A percentile compares a stretch with the other conserved stretches of the same genome.
Conservation (phyloP, 2,329 filamentous ascomycete species). For the Pyrenochaeta sp. region DNA sequence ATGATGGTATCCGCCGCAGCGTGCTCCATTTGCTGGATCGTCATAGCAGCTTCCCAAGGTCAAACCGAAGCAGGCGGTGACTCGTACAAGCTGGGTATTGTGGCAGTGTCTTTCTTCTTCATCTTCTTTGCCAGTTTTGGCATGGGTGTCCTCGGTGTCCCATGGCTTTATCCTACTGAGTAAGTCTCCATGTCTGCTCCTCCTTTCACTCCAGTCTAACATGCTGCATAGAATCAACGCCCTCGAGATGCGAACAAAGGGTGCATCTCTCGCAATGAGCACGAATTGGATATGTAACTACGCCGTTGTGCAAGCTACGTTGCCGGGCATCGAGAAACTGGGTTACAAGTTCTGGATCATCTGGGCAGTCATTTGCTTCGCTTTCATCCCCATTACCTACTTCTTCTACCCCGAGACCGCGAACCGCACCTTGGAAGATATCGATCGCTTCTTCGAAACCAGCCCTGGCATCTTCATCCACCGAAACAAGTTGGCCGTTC, state of each 20-base stretch:
- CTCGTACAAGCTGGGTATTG: constrained; percentile 55
- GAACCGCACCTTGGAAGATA: constrained; percentile 56
- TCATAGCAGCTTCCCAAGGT: constrained; percentile 56
- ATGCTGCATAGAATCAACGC: constrained; percentile 35
- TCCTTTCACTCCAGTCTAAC: constrained; percentile 1
- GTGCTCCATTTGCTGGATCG: constrained; percentile 58
- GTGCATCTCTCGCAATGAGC: constrained; percentile 41
- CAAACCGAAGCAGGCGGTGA: constrained; percentile 52
- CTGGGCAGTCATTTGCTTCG: constrained; percentile 62
- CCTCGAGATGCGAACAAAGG: constrained; percentile 46
- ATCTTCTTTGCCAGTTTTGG: constrained; percentile 46
- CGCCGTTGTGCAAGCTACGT: constrained; percentile 41
- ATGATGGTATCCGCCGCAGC: constrained; percentile 59
- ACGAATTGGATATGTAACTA: constrained; percentile 47
- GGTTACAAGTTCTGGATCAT: constrained; percentile 63
- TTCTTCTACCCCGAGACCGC: constrained; percentile 63
- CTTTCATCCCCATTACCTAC: constrained; percentile 61
- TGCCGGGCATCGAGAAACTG: constrained; percentile 51
- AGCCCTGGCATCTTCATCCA: constrained; percentile 54
- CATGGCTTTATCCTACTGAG: constrained; percentile 46
- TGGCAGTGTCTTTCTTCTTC: constrained; percentile 56
- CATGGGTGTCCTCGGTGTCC: constrained; percentile 44
- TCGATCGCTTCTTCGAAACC: constrained; percentile 53
- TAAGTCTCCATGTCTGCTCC: constrained; percentile 4
- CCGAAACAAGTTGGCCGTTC: constrained; percentile 57